Evolutionary conservation across 2,329 filamentous ascomycete species (phyloP), one percentile per base, ranked within the genome.

Genomic region (Sporothrix dimorphospora): DNA sequence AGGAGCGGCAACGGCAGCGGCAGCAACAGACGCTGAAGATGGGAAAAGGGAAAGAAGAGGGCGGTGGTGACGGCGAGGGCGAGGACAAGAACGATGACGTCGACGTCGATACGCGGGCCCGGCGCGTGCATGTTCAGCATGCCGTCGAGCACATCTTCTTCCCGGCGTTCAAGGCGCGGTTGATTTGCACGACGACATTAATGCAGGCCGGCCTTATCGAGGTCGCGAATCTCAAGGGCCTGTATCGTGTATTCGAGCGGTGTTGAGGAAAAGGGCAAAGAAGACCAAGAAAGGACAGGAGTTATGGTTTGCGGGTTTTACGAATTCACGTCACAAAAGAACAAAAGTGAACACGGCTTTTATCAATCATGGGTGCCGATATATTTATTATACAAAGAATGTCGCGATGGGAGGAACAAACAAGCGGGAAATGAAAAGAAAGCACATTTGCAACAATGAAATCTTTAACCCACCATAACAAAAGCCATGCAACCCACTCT

Each of bases 211-310:
- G 85, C 9, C 89, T 97, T 12, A 83, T 97, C 63, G 95, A 99
- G 81, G 89, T 97, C 66, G 95, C 96, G 1, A 94, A 97, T 82
- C 81, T 98, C 73, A 98, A 97, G 81, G 94, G 94, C 0, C 79
- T 99, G 72, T 99, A 99, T 81, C 86, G 93, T 61, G 94, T 98
- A 2, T 99, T 99, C 85, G 96, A 99, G 82, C 85, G 96, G 71
- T 98, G 96, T 80, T 98, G 24, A 71, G 2, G 9, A 16, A 6
- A 38, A 1, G 57, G 3, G 9, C 8, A n/a, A 3, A 16, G 5
- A 38, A 1, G 57, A 6, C 19, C 8, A n/a, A 3, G 4, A 61
- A 3, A 12, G 55, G 6, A n/a, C 38, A 2, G 59, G 38, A 38
- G 30, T 42, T 40, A 42, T 42, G 16, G 40, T n/a, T 63, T 45